Percentiles rank a stretch among this genome's conserved stretches.
phyloP scores from a whole-genome alignment of 495 filamentous ascomycete species.

The Pyrenopolyporus hunteri region DNA sequence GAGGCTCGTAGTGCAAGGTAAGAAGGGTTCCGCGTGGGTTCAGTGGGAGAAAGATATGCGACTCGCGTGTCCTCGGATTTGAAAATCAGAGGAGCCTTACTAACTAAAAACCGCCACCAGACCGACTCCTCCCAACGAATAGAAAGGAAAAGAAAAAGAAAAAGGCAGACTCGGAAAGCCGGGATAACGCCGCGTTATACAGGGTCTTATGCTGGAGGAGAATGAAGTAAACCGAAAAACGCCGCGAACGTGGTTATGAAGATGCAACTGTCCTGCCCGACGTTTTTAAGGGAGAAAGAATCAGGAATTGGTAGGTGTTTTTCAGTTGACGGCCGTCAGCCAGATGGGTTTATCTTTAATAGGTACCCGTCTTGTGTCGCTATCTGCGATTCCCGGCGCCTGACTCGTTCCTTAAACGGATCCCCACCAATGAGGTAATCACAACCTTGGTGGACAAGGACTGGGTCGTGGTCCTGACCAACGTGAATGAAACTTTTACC shows the following conservation, averaged over 20 bases:
- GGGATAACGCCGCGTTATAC: not conserved
- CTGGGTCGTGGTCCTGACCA: not conserved
- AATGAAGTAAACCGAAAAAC: not conserved
- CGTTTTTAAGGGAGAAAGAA: constrained; percentile 23
- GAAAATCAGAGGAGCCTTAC: constrained; percentile 4
- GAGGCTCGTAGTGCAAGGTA: not conserved
- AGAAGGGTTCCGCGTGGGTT: constrained; percentile 1
- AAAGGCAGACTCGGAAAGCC: constrained; percentile 13
- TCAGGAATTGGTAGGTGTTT: constrained; percentile 1
- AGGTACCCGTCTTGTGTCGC: constrained; percentile 2
- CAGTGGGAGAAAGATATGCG: constrained; percentile 7
- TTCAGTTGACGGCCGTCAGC: constrained; percentile 2
- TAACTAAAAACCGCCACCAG: constrained; percentile 19
- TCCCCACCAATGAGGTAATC: constrained; percentile 31
- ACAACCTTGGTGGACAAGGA: constrained; percentile 9
- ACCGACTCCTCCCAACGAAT: constrained; percentile 14
- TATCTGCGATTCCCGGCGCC: constrained; percentile 30
- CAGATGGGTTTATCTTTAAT: constrained; percentile 12
- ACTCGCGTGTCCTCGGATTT: constrained; percentile 22
- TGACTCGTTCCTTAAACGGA: constrained; percentile 37
- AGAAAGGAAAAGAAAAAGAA: constrained; percentile 2
- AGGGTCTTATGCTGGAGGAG: not conserved
- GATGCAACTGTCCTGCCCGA: constrained; percentile 16
- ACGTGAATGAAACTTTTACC: constrained; percentile 1
- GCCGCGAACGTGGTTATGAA: constrained; percentile 4